These are phyloP conservation scores for Staphylotrichum tortipilum DNA, from an alignment of 495 filamentous ascomycete species.

Conservation along the genomic window DNA sequence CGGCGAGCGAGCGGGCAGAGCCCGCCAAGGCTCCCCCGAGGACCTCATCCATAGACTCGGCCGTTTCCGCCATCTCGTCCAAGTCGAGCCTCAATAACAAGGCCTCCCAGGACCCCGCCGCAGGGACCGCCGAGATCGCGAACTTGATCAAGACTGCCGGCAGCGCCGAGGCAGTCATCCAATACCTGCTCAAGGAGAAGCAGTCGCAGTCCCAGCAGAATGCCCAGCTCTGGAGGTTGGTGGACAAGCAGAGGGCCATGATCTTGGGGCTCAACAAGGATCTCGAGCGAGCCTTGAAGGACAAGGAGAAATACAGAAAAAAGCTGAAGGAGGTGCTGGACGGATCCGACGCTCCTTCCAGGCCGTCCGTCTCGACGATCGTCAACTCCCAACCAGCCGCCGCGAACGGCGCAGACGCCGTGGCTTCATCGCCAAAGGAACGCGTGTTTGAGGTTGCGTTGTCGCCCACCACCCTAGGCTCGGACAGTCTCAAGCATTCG, in stretches of 20 bases:
- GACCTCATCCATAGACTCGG: conserved; percentile 91
- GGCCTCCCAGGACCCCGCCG: conserved; percentile 47
- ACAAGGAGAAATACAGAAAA: conserved; percentile 89
- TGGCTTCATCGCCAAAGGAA: conserved; percentile 19
- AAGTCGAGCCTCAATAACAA: conserved; percentile 55
- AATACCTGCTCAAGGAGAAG: conserved; percentile 85
- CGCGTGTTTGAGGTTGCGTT: conserved; percentile 28
- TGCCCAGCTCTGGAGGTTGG: conserved; percentile 84
- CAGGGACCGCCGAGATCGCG: conserved; percentile 53
- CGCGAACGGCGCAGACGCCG: conserved; percentile 3
- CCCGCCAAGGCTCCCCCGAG: conserved; percentile 43
- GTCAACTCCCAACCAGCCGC: conserved; percentile 1
- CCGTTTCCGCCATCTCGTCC: conserved; percentile 79
- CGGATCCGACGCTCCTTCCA: conserved; percentile 20
- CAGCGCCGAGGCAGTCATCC: conserved; percentile 80
- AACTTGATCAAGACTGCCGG: conserved; percentile 74
- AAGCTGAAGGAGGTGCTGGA: conserved; percentile 66
- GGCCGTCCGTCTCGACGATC: conserved; percentile 12
- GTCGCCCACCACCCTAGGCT: conserved; percentile 34
- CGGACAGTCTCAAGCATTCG: conserved; percentile 37
- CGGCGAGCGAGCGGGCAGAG: conserved; percentile 20
- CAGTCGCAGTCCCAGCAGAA: conserved; percentile 81
- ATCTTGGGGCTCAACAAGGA: conserved; percentile 93
- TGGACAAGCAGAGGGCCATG: conserved; percentile 92
- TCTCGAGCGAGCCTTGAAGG: conserved; percentile 80